A percentile compares a stretch with the other conserved stretches of the same genome.
Evolutionary conservation across 208 protist genomes (phyloP).

Genomic region (Wallacemonas sp.): DNA sequence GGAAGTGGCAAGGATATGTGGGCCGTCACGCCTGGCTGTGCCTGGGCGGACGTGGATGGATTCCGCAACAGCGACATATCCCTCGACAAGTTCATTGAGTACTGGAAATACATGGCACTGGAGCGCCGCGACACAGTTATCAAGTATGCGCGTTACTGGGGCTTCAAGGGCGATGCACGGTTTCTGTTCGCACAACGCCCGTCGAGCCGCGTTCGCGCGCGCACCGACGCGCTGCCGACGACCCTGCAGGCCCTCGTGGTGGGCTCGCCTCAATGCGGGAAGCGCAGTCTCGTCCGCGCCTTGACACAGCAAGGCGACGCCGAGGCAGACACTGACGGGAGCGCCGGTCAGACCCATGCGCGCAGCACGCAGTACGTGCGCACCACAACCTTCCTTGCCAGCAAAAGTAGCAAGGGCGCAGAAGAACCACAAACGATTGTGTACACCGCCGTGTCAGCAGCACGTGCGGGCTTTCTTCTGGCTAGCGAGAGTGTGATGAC

Average conservation of each 20-base stretch:
- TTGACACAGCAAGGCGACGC: conserved; percentile 28
- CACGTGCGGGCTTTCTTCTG: conserved; percentile 39
- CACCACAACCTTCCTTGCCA: conserved; percentile 38
- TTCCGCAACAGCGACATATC: conserved; percentile 46
- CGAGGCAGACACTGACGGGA: neutral
- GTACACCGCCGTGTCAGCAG: conserved; percentile 50
- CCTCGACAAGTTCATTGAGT: conserved; percentile 76
- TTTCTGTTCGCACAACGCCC: conserved; percentile 63
- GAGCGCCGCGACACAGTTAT: conserved; percentile 64
- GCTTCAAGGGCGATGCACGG: conserved; percentile 78
- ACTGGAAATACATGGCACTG: conserved; percentile 88
- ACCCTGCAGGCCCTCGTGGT: conserved; percentile 72
- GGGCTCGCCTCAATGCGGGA: conserved; percentile 46
- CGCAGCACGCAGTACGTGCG: conserved; percentile 19
- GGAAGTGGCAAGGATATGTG: conserved; percentile 51
- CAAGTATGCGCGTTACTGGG: conserved; percentile 83
- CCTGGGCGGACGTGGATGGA: conserved; percentile 67
- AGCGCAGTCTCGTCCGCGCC: conserved; percentile 47
- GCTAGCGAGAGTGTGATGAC: conserved; percentile 37
- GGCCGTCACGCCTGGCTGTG: conserved; percentile 79
- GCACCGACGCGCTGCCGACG: conserved; percentile 58
- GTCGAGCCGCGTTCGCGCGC: conserved; percentile 38
- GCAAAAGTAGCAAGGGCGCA: conserved; percentile 1
- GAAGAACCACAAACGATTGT: conserved; percentile 13
- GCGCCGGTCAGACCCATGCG: neutral